phyloP scores from a whole-genome alignment of 192 early-diverging fungal genomes.

The Radiomyces spectabilis region DNA sequence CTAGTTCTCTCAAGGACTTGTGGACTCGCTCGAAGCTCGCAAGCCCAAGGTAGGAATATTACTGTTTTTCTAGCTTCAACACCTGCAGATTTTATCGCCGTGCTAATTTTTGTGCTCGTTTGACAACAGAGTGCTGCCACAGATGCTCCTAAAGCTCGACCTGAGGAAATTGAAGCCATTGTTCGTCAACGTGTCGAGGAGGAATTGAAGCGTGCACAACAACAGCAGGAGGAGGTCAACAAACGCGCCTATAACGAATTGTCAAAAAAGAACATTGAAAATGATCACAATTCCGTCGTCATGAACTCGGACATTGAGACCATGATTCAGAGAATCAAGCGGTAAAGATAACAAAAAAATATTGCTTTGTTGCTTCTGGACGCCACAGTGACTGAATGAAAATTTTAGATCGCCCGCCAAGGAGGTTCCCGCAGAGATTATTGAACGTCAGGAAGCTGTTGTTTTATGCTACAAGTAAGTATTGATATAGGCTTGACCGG shows the following conservation, averaged over 20 bases:
- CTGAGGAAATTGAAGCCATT: conserved; percentile 20
- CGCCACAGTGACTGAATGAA: no score
- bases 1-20: conserved; percentile 24
- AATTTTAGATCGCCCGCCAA: conserved; percentile 14
- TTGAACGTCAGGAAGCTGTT: conserved; percentile 20
- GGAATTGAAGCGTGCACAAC: conserved; percentile 11
- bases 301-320: conserved; percentile 18
- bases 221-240: conserved; percentile 17
- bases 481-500: no score
- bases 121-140: not conserved
- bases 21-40: conserved; percentile 19
- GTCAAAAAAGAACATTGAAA: conserved; percentile 20
- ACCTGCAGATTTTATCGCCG: no score
- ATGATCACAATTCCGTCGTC: conserved; percentile 20
- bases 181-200: conserved; percentile 25
- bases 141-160: not conserved
- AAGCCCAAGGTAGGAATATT: not conserved
- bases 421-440: conserved; percentile 19
- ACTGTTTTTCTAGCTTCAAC: not conserved
- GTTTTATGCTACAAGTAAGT: conserved; percentile 25
- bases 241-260: conserved; percentile 4
- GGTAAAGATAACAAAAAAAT: conserved; percentile 18
- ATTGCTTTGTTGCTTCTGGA: no score
- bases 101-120: no score
- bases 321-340: conserved; percentile 23